Evolutionary conservation across 106 monocot species (phyloP).

Genomic region (Acorus calamus): DNA sequence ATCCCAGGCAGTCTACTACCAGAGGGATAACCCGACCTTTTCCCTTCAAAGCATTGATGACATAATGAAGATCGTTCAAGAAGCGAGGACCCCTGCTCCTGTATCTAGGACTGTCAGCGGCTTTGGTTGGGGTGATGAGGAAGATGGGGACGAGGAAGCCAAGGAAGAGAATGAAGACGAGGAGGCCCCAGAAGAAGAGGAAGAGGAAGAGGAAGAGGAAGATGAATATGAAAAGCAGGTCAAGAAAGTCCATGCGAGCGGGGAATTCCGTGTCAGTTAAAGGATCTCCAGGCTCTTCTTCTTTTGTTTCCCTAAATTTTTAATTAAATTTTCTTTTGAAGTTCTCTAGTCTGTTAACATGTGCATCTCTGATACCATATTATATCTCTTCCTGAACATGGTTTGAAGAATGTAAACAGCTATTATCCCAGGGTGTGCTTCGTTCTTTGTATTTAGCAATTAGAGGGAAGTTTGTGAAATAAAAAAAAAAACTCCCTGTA

Average conservation of each 20-base stretch:
- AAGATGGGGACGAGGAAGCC: slow-evolving; percentile 15
- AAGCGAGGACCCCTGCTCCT: slow-evolving; percentile 30
- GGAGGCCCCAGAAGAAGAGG: slow-evolving; percentile 27
- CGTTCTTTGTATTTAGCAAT: too few relatives aligned
- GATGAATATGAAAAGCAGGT: slow-evolving; percentile 13
- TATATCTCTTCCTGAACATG: too few relatives aligned
- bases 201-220: slow-evolving; percentile 7
- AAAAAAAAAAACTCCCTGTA: too few relatives aligned
- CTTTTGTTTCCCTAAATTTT: neutral
- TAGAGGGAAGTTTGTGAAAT: too few relatives aligned
- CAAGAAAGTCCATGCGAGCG: slow-evolving; percentile 18
- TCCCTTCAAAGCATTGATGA: slow-evolving; percentile 40
- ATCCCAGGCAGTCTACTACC: slow-evolving; percentile 47
- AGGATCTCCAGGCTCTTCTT: neutral
- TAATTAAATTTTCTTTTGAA: neutral
- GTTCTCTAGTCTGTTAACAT: too few relatives aligned
- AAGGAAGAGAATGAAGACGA: slow-evolving; percentile 8
- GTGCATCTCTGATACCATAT: too few relatives aligned
- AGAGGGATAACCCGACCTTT: slow-evolving; percentile 29
- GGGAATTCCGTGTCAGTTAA: slow-evolving; percentile 12
- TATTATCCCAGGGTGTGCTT: too few relatives aligned
- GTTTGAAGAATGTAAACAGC: too few relatives aligned
- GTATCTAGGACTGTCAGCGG: slow-evolving; percentile 17
- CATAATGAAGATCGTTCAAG: slow-evolving; percentile 51
- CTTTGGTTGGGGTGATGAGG: slow-evolving; percentile 31